These are phyloP conservation scores for Dioscorea dumetorum DNA, from an alignment of 106 monocot species.

Conservation along the genomic window DNA sequence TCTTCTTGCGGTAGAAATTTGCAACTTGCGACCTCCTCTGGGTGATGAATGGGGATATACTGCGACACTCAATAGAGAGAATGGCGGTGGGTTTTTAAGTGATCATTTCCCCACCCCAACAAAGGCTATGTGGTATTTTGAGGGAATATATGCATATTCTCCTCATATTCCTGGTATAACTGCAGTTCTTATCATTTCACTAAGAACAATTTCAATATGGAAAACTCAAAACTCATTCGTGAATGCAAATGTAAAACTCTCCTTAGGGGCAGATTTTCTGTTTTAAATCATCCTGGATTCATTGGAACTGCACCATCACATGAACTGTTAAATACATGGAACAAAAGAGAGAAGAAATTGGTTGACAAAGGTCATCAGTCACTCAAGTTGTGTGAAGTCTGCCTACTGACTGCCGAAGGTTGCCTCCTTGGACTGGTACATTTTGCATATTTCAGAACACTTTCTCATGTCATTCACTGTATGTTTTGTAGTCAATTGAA, in stretches of 20 bases:
- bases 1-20: conserved; percentile 79
- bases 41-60: conserved; percentile 94
- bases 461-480: too few species aligned
- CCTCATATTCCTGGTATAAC: conserved; percentile 70
- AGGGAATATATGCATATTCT: conserved; percentile 87
- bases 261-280: conserved; percentile 86
- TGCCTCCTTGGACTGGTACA: conserved; percentile 76
- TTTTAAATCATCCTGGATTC: conserved; percentile 74
- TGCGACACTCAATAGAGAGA: conserved; percentile 71
- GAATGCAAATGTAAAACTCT: too few species aligned
- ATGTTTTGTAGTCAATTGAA: too few species aligned
- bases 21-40: conserved; percentile 77
- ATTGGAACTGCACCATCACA: conserved; percentile 78
- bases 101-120: conserved; percentile 82
- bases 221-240: too few species aligned
- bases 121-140: conserved; percentile 95
- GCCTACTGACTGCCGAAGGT: conserved; percentile 47
- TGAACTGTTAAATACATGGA: conserved; percentile 85
- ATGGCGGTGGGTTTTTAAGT: conserved; percentile 84
- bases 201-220: neutral
- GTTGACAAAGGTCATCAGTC: conserved; percentile 31
- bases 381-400: conserved; percentile 56
- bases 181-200: neutral
- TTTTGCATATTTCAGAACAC: neutral
- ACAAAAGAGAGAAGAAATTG: conserved; percentile 68